These are phyloP conservation scores for Chlorella sp. DNA, from an alignment of 139 green algal genomes.

Conservation along the genomic window DNA sequence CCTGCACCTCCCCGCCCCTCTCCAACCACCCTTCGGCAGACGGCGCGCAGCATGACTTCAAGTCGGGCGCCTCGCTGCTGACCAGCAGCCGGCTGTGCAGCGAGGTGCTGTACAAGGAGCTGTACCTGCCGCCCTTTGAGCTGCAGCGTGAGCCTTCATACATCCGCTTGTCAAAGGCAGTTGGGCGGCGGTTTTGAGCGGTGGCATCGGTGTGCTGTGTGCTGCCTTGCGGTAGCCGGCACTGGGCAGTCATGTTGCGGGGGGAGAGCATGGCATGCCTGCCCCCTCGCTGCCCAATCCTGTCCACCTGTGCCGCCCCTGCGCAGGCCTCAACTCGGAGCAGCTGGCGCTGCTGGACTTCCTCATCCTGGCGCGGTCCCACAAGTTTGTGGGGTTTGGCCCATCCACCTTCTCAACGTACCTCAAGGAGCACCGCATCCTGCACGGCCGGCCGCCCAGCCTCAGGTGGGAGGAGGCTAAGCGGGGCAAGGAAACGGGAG, in stretches of 20 bases:
- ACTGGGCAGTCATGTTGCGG: too few species aligned
- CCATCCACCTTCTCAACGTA: conserved; percentile 71
- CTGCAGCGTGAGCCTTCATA: conserved; percentile 30
- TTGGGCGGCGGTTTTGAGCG: too few species aligned
- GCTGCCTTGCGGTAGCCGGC: too few species aligned
- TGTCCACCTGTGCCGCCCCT: background rate
- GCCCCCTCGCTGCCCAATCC: background rate
- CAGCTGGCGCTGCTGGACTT: conserved; percentile 77
- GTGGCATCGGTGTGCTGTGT: too few species aligned
- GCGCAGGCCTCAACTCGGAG: conserved; percentile 60
- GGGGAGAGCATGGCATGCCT: too few species aligned
- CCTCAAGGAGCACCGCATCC: conserved; percentile 53
- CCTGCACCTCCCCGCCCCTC: too few species aligned
- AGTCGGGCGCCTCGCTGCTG: conserved; percentile 23
- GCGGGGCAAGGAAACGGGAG: too few species aligned
- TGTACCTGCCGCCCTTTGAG: conserved; percentile 55
- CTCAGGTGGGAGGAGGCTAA: conserved; percentile 35
- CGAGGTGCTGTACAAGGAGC: conserved; percentile 68
- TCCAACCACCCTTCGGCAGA: background rate
- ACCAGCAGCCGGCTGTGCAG: conserved; percentile 31
- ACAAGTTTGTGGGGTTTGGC: conserved; percentile 70
- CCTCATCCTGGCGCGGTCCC: conserved; percentile 59
- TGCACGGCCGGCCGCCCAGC: conserved; percentile 47
- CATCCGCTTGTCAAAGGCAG: too few species aligned
- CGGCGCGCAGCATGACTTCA: conserved; percentile 41